phyloP scores from a whole-genome alignment of 768 basidiomycete species.

The Leccinum aurantiacum region DNA sequence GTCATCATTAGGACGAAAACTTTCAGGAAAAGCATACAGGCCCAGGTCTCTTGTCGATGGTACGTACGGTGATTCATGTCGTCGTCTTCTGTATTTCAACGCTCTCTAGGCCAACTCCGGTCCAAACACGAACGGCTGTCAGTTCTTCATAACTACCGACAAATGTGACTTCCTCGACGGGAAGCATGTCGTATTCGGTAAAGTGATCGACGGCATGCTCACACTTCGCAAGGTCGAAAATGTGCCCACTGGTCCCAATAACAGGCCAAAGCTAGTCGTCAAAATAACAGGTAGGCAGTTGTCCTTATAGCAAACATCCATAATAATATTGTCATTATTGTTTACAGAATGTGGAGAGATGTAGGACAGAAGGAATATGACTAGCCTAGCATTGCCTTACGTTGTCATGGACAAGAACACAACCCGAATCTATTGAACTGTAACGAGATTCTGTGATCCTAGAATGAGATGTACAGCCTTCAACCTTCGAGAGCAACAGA shows the following conservation, averaged over 20 bases:
- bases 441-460: not conserved
- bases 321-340: constrained; percentile 6
- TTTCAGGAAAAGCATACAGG: constrained; percentile 86
- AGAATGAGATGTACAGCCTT: not conserved
- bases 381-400: not conserved
- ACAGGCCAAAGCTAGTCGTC: constrained; percentile 83
- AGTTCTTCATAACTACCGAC: constrained; percentile 97
- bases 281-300: constrained; percentile 73
- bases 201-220: constrained; percentile 90
- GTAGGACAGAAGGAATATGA: constrained; percentile 31
- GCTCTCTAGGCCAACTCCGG: constrained; percentile 85
- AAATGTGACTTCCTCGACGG: constrained; percentile 95
- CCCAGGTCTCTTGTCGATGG: constrained; percentile 92
- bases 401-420: not conserved
- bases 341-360: constrained; percentile 58
- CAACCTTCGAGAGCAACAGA: not conserved
- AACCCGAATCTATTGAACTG: not conserved
- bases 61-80: constrained; percentile 42
- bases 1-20: constrained; percentile 76
- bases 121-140: constrained; percentile 91
- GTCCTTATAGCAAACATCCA: not conserved
- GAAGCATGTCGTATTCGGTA: constrained; percentile 92
- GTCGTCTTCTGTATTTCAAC: constrained; percentile 2
- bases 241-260: constrained; percentile 88
- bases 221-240: constrained; percentile 96